Evolutionary conservation across 768 basidiomycete genomes (phyloP), one percentile per base, ranked within the genome.

Genomic region (Porphyrellus cyaneotinctus): DNA sequence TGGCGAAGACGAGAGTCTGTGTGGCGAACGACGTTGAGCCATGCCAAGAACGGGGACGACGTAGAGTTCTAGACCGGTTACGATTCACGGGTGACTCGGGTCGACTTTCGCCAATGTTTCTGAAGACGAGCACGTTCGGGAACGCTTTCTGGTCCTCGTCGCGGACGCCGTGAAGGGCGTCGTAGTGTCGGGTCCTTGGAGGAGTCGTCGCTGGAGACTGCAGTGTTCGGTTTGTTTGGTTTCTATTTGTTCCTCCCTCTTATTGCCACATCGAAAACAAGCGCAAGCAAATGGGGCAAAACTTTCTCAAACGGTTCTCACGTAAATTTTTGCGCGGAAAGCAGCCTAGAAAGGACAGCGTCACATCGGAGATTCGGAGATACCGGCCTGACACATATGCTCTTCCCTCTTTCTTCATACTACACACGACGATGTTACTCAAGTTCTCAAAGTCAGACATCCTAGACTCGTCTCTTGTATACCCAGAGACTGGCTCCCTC

Each of bases 391-490:
- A n/a, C n/a, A n/a, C n/a, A 22, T 50, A 15, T 4, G 20, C n/a
- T 43, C 23, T 30, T 44, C 9, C 17, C 20, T 22, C 24, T 24
- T 24, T n/a, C 47, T 43, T 33, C 20, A 45, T 37, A 35, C 46
- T 9, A 26, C 54, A n/a, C n/a, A n/a, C 57, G 36, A 52, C 51
- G 39, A 84, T 82, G 82, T 65, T 84, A 30, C 74, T 83, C 64
- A 82, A 76, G 73, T 83, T 83, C 64, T 78, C 80, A 37, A 72
- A 78, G 30, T 64, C 76, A 15, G 81, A 84, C 56, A 79, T 84
- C 65, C 75, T 84, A 36, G 79, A 84, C 61, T 77, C 78, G 2
- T 56, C 72, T 15, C 79, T 84, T 38, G 62, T 81, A 56, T 75
- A 81, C 58, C 76, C 81, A 4, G 69, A 74, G n/a, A 78, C 81